Base-by-base conservation (phyloP, 805 yeast genomes). In the Alloascoidea hylecoeti region DNA sequence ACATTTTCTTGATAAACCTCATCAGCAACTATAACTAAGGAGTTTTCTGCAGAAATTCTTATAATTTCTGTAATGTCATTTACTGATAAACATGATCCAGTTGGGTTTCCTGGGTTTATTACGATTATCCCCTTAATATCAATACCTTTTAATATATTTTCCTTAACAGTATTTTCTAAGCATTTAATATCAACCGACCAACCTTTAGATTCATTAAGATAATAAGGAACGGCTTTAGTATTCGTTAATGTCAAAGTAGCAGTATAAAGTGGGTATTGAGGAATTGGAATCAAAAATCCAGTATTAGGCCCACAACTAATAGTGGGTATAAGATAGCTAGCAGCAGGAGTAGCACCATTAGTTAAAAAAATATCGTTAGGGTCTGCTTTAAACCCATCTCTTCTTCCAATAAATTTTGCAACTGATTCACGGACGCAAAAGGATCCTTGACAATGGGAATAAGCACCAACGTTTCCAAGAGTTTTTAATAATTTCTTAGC, bases 101-200 rank as follows among this genome's bases (percentile, higher is more conserved):
- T 92, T 45, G 99, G 99, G 60, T 92, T 92, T 41, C 99, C 97
- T 2, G 99, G 99, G 62, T 92, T 92, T 52, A 92, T 92, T 13
- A 92, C 83, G 2, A 89, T 97, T 39, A 94, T 61, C 42, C 89
- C 78, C 49, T 83, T 74, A 44, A 92, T 78, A 9, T 59, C 64
- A 18, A 82, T 58, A 2, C 80, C 83, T 27, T 70, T 58, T 2
- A 55, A 55, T 1, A 56, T 42, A 15, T 82, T 66, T 16, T 68
- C 63, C 18, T 56, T 48, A 37, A 80, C 71, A 36, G 74, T 64
- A 0, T 57, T 43, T 44, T 73, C 72, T 49, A 85, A 73, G 50
- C 75, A 78, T 6, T 58, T 52, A 3, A 92, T 69, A 49, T 82
- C 75, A 4, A 94, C 75, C 23, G 89, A 74, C 99, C 99, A 92